phyloP scores from a whole-genome alignment of 495 filamentous ascomycete species.

The Penicillium arizonense region DNA sequence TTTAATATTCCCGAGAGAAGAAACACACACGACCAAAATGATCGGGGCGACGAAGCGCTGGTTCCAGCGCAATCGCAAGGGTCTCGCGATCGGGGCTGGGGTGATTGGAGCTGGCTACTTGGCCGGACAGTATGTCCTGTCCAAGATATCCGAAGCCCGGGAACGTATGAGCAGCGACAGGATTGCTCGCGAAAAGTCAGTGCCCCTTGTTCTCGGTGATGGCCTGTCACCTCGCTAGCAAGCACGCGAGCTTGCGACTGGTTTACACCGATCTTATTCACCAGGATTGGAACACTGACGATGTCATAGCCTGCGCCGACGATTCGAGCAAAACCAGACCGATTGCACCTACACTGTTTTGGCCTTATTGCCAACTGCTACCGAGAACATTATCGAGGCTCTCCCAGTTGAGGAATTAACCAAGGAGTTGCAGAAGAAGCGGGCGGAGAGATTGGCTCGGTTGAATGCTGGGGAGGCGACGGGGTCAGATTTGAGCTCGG shows the following conservation, averaged over 20 bases:
- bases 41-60: constrained; percentile 80
- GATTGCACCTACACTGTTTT: constrained; percentile 98
- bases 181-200: constrained; percentile 93
- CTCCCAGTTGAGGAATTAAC: constrained; percentile 88
- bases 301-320: constrained; percentile 73
- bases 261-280: constrained; percentile 10
- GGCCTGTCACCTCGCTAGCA: constrained; percentile 1
- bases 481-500: constrained; percentile 63
- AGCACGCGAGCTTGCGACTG: constrained; percentile 14
- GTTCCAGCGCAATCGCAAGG: constrained; percentile 88
- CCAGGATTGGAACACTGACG: constrained; percentile 11
- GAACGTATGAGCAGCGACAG: constrained; percentile 94
- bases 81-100: constrained; percentile 81
- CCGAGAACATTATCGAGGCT: constrained; percentile 81
- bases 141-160: constrained; percentile 85
- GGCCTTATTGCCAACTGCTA: constrained; percentile 87
- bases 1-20: constrained; percentile 7
- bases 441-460: constrained; percentile 69
- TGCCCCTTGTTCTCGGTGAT: constrained; percentile 6
- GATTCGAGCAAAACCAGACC: constrained; percentile 98
- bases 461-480: constrained; percentile 50
- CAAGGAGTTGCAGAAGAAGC: constrained; percentile 90
- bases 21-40: constrained; percentile 52
- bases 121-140: constrained; percentile 85
- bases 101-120: constrained; percentile 88